Evolutionary conservation across 345 rosid species (phyloP).

Genomic region (Arabis hirsuta): DNA sequence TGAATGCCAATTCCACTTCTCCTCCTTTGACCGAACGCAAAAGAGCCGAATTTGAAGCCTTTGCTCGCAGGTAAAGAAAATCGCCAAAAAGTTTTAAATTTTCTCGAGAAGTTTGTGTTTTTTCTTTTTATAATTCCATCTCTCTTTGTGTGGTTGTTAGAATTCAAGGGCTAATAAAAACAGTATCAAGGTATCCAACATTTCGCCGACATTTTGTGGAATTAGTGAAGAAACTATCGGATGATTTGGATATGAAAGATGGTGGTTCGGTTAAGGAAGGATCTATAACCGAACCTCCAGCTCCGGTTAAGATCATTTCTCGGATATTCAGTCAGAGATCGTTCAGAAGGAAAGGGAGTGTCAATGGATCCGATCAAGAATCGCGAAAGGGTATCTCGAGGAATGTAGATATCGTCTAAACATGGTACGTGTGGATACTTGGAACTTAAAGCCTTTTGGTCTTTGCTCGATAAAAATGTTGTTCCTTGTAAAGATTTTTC

Average conservation of each 20-base stretch:
- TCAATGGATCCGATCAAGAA: slow-evolving; percentile 54
- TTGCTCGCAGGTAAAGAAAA: slow-evolving; percentile 81
- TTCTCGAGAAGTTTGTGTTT: too few relatives aligned
- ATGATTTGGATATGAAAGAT: slow-evolving; percentile 59
- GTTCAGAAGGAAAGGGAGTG: slow-evolving; percentile 56
- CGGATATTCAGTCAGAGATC: slow-evolving; percentile 67
- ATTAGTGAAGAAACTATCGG: slow-evolving; percentile 61
- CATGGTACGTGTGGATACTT: not conserved
- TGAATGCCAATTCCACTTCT: slow-evolving; percentile 50
- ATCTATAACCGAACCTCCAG: slow-evolving; percentile 42
- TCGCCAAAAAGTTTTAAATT: not conserved
- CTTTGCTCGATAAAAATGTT: not conserved
- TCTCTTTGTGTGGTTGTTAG: slow-evolving; percentile 41
- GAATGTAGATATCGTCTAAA: slow-evolving; percentile 49
- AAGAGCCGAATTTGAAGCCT: slow-evolving; percentile 86
- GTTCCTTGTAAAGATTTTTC: slow-evolving; percentile 24
- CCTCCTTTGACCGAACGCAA: slow-evolving; percentile 75
- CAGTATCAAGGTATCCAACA: slow-evolving; percentile 85
- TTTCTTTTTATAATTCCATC: not conserved
- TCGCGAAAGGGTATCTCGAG: slow-evolving; percentile 35
- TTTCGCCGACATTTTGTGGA: slow-evolving; percentile 60
- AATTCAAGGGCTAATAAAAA: slow-evolving; percentile 81
- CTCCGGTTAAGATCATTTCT: slow-evolving; percentile 60
- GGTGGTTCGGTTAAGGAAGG: slow-evolving; percentile 36
- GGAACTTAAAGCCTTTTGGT: not conserved